Percentiles rank a stretch among this genome's conserved stretches.
These are phyloP conservation scores for Psidium friedrichsthalianum DNA, from an alignment of 345 rosid genomes.

Conservation along the genomic window DNA sequence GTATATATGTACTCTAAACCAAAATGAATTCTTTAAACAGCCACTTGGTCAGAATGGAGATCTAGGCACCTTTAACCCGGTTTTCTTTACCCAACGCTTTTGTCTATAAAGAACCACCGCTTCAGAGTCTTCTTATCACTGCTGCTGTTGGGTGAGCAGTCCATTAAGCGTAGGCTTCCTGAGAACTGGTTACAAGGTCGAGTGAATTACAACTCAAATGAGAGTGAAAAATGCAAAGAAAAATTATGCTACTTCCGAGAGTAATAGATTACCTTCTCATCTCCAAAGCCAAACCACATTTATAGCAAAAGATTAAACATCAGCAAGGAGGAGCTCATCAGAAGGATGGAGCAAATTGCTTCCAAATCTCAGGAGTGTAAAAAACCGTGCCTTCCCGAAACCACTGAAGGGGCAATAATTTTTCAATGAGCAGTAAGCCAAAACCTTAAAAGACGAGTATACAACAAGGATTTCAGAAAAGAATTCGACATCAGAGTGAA, in stretches of 20 bases:
- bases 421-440: not conserved
- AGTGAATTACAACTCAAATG: not conserved
- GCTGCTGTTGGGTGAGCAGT: slow-evolving; percentile 38
- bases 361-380: not conserved
- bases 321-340: not conserved
- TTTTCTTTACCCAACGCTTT: slow-evolving; percentile 53
- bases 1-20: not conserved
- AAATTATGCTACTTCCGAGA: not conserved
- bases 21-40: not conserved
- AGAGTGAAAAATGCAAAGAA: not conserved
- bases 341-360: not conserved
- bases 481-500: not conserved
- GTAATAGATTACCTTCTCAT: slow-evolving; percentile 45
- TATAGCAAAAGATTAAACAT: slow-evolving; percentile 21
- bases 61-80: not conserved
- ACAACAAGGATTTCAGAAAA: not conserved
- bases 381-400: not conserved
- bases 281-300: slow-evolving; percentile 40
- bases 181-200: slow-evolving; percentile 24
- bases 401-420: not conserved
- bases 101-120: slow-evolving; percentile 93
- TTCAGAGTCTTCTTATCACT: slow-evolving; percentile 82
- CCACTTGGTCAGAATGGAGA: slow-evolving; percentile 5
- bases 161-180: slow-evolving; percentile 54
- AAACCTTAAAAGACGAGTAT: not conserved